Evolutionary conservation across 1,284 basidiomycete species (phyloP), one percentile per base, ranked within the genome.

Genomic region (Cryptococcus floricola): DNA sequence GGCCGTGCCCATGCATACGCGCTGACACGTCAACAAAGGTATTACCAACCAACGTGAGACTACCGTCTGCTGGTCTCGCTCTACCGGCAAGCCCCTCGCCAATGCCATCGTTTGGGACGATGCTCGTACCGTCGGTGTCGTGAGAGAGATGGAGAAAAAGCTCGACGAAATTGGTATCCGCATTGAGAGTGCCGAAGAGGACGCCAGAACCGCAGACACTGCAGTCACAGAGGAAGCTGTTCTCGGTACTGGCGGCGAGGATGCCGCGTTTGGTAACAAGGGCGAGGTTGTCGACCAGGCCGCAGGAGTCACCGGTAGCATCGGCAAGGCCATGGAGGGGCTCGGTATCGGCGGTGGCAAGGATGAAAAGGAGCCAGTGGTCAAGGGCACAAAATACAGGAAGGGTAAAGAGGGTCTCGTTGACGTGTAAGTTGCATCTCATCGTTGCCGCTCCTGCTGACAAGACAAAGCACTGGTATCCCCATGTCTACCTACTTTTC

Each of bases 21-120:
- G 25, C 31, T 34, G 31, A 44, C n/a, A 10, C 42, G 10, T 46
- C 12, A 14, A 14, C 56, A 9, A 69, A 90, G 89, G 94, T 39
- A 91, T 98, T 78, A 98, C 95, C 49, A 98, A 97, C 74, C 95
- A 98, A 79, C 86, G 96, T 57, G 95, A 98, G 77, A 98, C 96
- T 5, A 87, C 94, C 1, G 86, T 98, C 18, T 90, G 87, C 12
- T 98, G 96, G 96, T 90, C 90, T 73, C 84, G 87, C 62, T 83
- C 81, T 68, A 95, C 92, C 1, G 94, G 95, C 50, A 87, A 89
- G 74, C 87, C 91, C 0, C 78, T 96, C 13, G 91, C 89, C 76
- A 85, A 83, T 60, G 91, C 93, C 47, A 93, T 98, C 64, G 95
- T 97, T 31, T 98, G 95, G 96, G 88, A 91, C 56, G 96, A 98